These are phyloP conservation scores for Naganishia onofrii DNA, from an alignment of 768 basidiomycete genomes.

Conservation along the genomic window DNA sequence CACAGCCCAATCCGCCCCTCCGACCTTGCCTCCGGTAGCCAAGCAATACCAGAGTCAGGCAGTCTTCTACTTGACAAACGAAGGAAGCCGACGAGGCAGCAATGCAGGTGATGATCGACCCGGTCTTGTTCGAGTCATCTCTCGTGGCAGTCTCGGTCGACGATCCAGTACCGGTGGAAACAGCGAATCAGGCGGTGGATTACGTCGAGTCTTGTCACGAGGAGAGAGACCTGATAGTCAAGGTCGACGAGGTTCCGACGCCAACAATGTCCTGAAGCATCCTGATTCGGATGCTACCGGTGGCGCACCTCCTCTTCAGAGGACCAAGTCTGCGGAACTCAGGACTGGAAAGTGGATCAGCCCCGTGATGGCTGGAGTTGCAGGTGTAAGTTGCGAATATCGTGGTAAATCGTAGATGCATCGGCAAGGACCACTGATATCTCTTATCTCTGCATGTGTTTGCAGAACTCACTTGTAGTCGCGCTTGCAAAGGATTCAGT, in stretches of 20 bases:
- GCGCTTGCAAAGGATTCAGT: slow-evolving; percentile 9
- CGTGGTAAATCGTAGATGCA: neutral
- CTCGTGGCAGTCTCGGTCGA: slow-evolving; percentile 25
- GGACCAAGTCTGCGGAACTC: slow-evolving; percentile 20
- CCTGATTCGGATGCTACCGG: neutral
- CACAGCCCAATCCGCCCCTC: slow-evolving; percentile 1
- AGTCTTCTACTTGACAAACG: slow-evolving; percentile 18
- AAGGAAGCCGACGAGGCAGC: slow-evolving; percentile 18
- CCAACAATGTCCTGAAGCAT: slow-evolving; percentile 10
- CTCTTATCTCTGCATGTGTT: neutral
- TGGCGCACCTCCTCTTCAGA: slow-evolving; percentile 3
- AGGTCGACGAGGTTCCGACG: slow-evolving; percentile 21
- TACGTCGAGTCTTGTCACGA: slow-evolving; percentile 15
- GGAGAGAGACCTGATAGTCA: slow-evolving; percentile 15
- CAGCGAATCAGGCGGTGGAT: slow-evolving; percentile 6
- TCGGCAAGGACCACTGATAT: neutral
- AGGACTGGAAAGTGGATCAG: slow-evolving; percentile 22
- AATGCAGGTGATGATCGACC: slow-evolving; percentile 9
- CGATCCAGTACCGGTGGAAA: slow-evolving; percentile 4
- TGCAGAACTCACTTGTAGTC: slow-evolving; percentile 21
- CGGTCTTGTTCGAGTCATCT: slow-evolving; percentile 16
- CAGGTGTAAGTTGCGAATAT: slow-evolving; percentile 23
- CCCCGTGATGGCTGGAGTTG: slow-evolving; percentile 24
- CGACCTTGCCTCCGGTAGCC: slow-evolving; percentile 7
- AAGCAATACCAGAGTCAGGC: slow-evolving; percentile 24